These are phyloP conservation scores for Quercus alba DNA, from an alignment of 306 rosid species.

Conservation along the genomic window DNA sequence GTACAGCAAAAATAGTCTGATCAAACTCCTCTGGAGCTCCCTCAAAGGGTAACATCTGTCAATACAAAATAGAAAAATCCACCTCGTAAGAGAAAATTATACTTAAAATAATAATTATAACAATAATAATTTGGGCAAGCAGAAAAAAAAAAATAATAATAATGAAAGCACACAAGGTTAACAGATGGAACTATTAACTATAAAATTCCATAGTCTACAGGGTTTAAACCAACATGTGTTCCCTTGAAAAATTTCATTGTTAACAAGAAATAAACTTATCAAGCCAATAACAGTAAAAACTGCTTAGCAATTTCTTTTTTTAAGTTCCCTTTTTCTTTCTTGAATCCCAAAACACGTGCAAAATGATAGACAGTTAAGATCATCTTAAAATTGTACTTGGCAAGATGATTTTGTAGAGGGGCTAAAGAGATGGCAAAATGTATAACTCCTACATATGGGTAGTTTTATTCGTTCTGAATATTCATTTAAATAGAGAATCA, in stretches of 20 bases:
- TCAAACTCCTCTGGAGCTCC: conserved; percentile 94
- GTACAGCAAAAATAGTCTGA: conserved; percentile 75
- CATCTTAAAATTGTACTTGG: not conserved
- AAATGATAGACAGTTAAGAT: conserved; percentile 2
- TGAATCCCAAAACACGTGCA: not conserved
- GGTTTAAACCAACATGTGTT: not conserved
- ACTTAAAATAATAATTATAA: not conserved
- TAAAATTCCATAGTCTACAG: not conserved
- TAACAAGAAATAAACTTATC: not conserved
- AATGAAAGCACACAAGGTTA: not conserved
- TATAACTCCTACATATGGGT: not conserved
- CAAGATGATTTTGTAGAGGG: not conserved
- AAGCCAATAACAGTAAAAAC: not conserved
- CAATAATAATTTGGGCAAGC: not conserved
- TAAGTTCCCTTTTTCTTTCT: not conserved
- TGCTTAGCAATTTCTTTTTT: not conserved
- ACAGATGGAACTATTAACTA: not conserved
- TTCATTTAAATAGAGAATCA: not conserved
- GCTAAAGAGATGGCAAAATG: not conserved
- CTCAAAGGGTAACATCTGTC: conserved; percentile 72
- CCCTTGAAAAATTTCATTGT: not conserved
- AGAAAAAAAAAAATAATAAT: conserved; percentile 7
- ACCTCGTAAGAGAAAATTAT: conserved; percentile 17
- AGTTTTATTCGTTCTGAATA: not conserved
- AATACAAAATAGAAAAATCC: conserved; percentile 21